phyloP scores from a whole-genome alignment of 148 eudicot genomes.

The Hydrangea macrophylla region DNA sequence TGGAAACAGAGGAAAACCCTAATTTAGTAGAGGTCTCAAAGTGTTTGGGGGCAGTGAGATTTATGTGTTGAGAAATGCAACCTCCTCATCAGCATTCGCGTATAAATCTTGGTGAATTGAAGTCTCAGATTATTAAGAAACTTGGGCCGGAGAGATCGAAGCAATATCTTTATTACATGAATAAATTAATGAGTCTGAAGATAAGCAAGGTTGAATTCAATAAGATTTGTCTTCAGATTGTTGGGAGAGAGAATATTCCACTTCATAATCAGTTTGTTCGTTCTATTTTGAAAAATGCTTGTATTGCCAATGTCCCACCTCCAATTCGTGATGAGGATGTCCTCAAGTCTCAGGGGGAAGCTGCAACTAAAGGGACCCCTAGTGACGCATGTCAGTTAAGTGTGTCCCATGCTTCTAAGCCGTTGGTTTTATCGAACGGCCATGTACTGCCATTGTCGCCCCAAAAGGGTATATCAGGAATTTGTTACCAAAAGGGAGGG shows the following conservation, averaged over 20 bases:
- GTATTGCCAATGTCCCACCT: conserved; percentile 50
- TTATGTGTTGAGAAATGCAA: conserved; percentile 42
- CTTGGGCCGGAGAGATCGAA: conserved; percentile 53
- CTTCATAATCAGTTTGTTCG: conserved; percentile 62
- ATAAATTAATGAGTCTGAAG: conserved; percentile 47
- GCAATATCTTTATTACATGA: conserved; percentile 46
- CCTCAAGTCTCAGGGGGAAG: conserved; percentile 20
- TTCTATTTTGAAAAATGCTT: conserved; percentile 59
- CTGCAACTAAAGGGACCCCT: conserved; percentile 26
- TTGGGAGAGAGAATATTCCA: conserved; percentile 61
- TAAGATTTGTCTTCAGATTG: conserved; percentile 41
- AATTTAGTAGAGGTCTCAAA: conserved; percentile 21
- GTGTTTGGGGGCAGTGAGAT: conserved; percentile 13
- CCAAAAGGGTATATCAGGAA: conserved; percentile 29
- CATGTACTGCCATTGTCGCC: conserved; percentile 32
- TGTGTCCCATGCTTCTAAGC: conserved; percentile 26
- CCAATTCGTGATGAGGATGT: conserved; percentile 27
- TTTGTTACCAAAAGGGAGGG: conserved; percentile 26
- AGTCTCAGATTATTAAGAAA: conserved; percentile 45
- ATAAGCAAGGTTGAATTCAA: conserved; percentile 51
- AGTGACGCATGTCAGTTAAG: conserved; percentile 27
- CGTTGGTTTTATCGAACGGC: conserved; percentile 45
- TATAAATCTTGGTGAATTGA: conserved; percentile 46
- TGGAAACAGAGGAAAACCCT: conserved; percentile 33
- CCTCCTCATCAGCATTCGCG: conserved; percentile 42